Base-by-base conservation (phyloP, 2,329 filamentous ascomycete genomes). In the Nigrospora sphaerica region DNA sequence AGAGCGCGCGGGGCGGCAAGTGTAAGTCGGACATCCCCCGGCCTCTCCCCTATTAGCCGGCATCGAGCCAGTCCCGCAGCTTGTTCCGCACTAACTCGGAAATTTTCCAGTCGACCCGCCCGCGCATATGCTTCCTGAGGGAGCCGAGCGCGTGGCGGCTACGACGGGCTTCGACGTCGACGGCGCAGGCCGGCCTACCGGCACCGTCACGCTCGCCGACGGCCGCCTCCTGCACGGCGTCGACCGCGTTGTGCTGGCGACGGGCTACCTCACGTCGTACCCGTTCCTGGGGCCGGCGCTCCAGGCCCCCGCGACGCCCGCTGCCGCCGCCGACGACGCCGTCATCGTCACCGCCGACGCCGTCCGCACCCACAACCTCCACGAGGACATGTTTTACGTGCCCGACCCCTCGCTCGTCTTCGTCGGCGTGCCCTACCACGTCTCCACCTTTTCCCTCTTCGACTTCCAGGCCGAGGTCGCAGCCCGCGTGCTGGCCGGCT, bases 311-410 rank as follows among this genome's bases (percentile, higher is more conserved):
- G 64, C 63, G 0, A 38, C 64, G 0, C 43, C 63, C 0, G 62
- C 69, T 0, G 60, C 72, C 1, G 56, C 77, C 1, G 81, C 80
- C 0, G 68, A 73, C 34, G 71, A 78, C 0, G 65, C 59, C 0
- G 61, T 79, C 0, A 65, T 88, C 0, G 76, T 88, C 5, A 86
- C 78, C 0, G 62, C 70, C 0, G 80, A 86, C 39, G 83, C 83
- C 2, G 72, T 71, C 12, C 77, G 81, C 58, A 67, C 73, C 4
- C 83, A 87, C 55, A 86, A 87, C 52, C 66, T 87, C 2, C 79
- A 86, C 66, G 79, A 79, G 48, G 83, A 88, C 57, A 81, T 87
- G 13, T 87, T 85, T 57, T 87, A 86, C 61, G 85, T 86, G 38
- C 73, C 74, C 0, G 82, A 87, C 49, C 81, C 83, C 0, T 77